Base-by-base conservation (phyloP, 2,329 filamentous ascomycete genomes). In the Parascedosporium putredinis region DNA sequence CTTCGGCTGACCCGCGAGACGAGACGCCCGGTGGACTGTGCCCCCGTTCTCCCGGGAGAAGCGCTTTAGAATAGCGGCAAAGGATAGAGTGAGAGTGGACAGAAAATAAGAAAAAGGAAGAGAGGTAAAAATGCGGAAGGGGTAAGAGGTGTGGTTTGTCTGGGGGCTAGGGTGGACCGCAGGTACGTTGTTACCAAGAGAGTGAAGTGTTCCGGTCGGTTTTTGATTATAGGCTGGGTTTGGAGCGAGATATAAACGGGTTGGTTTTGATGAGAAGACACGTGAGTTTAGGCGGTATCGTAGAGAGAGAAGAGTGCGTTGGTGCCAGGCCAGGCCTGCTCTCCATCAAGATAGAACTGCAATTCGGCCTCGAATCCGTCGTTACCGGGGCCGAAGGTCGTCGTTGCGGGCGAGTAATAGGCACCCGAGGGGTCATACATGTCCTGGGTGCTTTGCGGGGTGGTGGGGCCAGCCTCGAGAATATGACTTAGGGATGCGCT, bases 311-410 rank as follows among this genome's bases (percentile, higher is more conserved):
- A 24, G 31, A 25, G 22, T 20, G 38, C 38, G 5, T 16, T 20
- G 38, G 16, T 16, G 45, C 51, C 20, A 45, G 27, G 25, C 46
- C 31, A 16, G n/a, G 22, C 24, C n/a, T 48, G 34, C 1, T 63
- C 58, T 2, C 70, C 71, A 34, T 70, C 62, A 22, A 72, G 64
- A 50, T 69, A 69, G 44, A 64, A 65, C 52, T 69, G 68, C 47
- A 75, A 56, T 56, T 74, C 72, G 7, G 58, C 62, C 53, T 73
- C 68, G 52, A 69, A 75, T 2, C 72, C 72, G 50, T 75, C 72
- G 40, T 66, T 66, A 6, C 61, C 57, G n/a, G 64, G 62, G 2
- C 58, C 60, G 4, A 67, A 57, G 31, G 55, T 52, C 3, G 57
- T 48, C n/a, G 38, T 42, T 20, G 38, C 38, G 20, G 38, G 38